Evolutionary conservation across 176 grass and related monocot species (phyloP).

Genomic region (Avena insularis): DNA sequence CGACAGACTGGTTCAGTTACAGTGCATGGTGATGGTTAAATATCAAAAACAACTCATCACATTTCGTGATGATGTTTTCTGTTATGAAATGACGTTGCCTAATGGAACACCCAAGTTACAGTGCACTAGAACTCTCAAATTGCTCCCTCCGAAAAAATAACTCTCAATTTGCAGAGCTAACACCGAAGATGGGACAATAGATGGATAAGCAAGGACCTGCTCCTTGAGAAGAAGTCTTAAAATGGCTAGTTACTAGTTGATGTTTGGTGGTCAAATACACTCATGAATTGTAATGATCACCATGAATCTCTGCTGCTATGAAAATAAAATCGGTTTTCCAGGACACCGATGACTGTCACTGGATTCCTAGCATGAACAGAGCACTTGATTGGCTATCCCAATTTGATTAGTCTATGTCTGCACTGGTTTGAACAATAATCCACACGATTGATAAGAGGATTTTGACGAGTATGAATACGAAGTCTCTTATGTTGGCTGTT

Average conservation of each 20-base stretch:
- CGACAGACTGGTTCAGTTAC: too few relatives aligned
- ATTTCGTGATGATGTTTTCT: not conserved
- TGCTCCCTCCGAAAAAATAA: not conserved
- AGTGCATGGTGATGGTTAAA: too few relatives aligned
- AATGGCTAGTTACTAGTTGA: not conserved
- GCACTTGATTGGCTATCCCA: not conserved
- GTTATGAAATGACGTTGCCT: not conserved
- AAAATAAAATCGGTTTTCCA: not conserved
- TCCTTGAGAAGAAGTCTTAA: too few relatives aligned
- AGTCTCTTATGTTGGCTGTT: not conserved
- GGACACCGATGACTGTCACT: not conserved
- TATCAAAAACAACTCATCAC: too few relatives aligned
- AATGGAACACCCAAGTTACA: not conserved
- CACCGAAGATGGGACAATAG: too few relatives aligned
- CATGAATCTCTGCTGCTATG: not conserved
- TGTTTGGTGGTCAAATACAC: not conserved
- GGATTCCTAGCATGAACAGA: not conserved
- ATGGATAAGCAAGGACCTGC: too few relatives aligned
- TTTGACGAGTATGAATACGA: not conserved
- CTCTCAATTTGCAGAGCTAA: not conserved
- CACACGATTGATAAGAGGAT: not conserved
- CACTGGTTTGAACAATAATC: not conserved
- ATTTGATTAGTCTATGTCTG: too few relatives aligned
- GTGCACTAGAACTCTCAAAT: not conserved
- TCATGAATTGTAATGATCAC: too few relatives aligned